Percentiles rank a stretch among this genome's conserved stretches.
These are phyloP conservation scores for Elongisporangium prolatum DNA, from an alignment of 352 stramenopile species.

Conservation along the genomic window DNA sequence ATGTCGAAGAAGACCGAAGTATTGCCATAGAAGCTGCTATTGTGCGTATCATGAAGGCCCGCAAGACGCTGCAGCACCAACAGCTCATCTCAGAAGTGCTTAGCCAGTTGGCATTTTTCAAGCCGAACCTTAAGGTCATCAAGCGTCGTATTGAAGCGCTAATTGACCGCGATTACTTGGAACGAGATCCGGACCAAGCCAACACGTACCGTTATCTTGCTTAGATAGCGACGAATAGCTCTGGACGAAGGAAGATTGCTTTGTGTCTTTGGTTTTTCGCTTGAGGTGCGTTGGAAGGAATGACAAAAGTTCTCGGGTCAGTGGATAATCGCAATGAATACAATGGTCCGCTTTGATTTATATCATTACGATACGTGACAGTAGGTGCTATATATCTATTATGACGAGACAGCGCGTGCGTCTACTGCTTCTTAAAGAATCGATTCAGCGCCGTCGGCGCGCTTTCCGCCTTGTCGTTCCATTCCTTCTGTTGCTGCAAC, in stretches of 20 bases:
- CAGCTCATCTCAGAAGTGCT: slow-evolving; percentile 98
- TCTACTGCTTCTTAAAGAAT: slow-evolving; percentile 84
- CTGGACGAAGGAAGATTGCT: background rate
- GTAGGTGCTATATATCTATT: background rate
- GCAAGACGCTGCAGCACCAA: slow-evolving; percentile 97
- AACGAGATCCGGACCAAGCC: slow-evolving; percentile 93
- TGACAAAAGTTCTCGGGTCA: background rate
- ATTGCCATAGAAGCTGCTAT: slow-evolving; percentile 99
- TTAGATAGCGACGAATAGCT: slow-evolving; percentile 26
- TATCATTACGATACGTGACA: background rate
- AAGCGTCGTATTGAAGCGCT: slow-evolving; percentile 97
- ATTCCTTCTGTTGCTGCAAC: slow-evolving; percentile 71
- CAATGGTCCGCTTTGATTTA: background rate
- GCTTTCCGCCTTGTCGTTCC: slow-evolving; percentile 70
- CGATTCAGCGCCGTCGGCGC: slow-evolving; percentile 78
- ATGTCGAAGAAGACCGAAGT: slow-evolving; percentile 94
- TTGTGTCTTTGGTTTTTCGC: background rate
- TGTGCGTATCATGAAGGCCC: slow-evolving; percentile 99
- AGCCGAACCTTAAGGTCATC: slow-evolving; percentile 96
- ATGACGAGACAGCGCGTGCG: slow-evolving; percentile 2
- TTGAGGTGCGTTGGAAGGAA: background rate
- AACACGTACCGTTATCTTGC: slow-evolving; percentile 96
- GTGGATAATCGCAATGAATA: background rate
- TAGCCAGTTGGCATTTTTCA: slow-evolving; percentile 97
- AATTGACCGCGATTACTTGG: slow-evolving; percentile 98